phyloP scores from a whole-genome alignment of 2,329 filamentous ascomycete species.

The Penicillium sp. region DNA sequence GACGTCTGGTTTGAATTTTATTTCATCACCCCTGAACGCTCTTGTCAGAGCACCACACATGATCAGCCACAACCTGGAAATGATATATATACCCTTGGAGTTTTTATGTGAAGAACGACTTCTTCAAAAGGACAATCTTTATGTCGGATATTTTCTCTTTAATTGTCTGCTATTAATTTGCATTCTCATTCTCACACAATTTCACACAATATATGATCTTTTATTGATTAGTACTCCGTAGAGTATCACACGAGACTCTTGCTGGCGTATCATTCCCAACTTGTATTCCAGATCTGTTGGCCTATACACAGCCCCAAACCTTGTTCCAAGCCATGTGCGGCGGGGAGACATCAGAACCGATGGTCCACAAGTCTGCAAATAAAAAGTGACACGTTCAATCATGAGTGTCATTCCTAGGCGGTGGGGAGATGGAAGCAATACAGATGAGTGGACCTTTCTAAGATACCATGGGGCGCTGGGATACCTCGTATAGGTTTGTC shows the following conservation, averaged over 20 bases:
- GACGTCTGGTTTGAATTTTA: background rate
- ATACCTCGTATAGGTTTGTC: too few species aligned
- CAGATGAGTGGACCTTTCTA: too few species aligned
- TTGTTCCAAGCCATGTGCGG: background rate
- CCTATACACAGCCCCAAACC: background rate
- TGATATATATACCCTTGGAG: background rate
- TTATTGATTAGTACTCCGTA: background rate
- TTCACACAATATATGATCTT: background rate
- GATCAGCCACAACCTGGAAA: background rate
- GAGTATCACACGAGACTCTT: background rate
- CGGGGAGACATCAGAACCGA: too few species aligned
- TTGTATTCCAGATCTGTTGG: background rate
- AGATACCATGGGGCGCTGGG: too few species aligned
- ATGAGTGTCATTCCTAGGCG: too few species aligned
- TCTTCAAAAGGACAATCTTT: slow-evolving; percentile 1
- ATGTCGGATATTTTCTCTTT: background rate
- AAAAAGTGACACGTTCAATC: too few species aligned
- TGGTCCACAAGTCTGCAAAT: too few species aligned
- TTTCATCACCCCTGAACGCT: background rate
- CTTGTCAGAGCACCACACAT: background rate
- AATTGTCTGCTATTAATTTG: background rate
- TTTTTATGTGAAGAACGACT: background rate
- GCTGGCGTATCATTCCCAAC: background rate
- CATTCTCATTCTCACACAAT: background rate
- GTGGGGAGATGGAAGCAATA: too few species aligned